Percentiles rank a stretch among this genome's conserved stretches.
Evolutionary conservation across 306 rosid species (phyloP).

Genomic region (Cucurbita maxima): DNA sequence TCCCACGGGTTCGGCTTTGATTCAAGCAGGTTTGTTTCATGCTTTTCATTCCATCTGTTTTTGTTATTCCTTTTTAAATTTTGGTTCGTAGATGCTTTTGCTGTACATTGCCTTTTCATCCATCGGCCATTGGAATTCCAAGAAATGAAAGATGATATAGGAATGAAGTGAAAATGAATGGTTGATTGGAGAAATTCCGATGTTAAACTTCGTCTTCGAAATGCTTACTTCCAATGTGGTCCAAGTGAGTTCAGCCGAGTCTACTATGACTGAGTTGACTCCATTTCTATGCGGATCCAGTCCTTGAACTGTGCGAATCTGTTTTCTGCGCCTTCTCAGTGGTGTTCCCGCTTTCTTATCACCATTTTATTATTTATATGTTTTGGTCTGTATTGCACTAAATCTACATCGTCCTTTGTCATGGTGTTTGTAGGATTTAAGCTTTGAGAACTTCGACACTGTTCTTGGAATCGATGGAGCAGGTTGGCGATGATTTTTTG

Average conservation of each 20-base stretch:
- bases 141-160: neutral
- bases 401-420: neutral
- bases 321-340: neutral
- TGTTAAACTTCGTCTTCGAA: slow-evolving; percentile 3
- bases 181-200: slow-evolving; percentile 4
- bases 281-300: slow-evolving; percentile 12
- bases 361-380: neutral
- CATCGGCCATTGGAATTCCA: neutral
- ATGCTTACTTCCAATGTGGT: slow-evolving; percentile 12
- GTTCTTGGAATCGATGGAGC: slow-evolving; percentile 5
- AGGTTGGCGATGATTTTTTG: slow-evolving; percentile 4
- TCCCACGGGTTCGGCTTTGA: neutral
- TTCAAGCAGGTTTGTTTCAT: neutral
- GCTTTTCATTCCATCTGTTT: neutral
- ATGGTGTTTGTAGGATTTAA: neutral
- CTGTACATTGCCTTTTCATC: slow-evolving; percentile 5
- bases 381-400: neutral
- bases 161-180: slow-evolving; percentile 1
- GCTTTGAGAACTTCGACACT: neutral
- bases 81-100: neutral
- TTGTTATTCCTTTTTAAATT: neutral
- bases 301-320: slow-evolving; percentile 3
- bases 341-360: neutral
- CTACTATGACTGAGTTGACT: slow-evolving; percentile 9
- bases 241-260: neutral